Evolutionary conservation across 148 eudicot species (phyloP), one percentile per base, ranked within the genome.

Genomic region (Camellia lanceoleosa): DNA sequence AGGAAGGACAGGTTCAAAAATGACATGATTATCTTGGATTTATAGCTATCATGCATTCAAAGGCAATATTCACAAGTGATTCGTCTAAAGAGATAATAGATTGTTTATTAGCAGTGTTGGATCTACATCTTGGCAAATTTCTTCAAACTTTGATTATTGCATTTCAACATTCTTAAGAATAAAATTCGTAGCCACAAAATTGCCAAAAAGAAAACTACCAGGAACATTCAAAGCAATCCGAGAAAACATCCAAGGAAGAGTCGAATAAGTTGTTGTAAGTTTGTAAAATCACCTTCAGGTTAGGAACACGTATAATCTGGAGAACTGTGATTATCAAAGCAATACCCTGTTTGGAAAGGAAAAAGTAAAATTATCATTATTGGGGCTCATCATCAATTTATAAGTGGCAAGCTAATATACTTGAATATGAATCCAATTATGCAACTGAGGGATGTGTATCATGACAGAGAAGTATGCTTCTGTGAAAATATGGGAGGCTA

Each of bases 311-410:
- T 11, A 97, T 85, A 46, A 97, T 94, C 91, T 97, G 99, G 85
- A 97, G 97, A 83, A 97, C 99, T 12, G 97, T 94, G 82, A 94
- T 90, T 73, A 97, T 94, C 87, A 97, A 87, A 59, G 99, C 92
- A 80, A 97, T 97, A 55, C 99, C 99, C 99, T 97, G 95, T 77
- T 69, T 54, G 61, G 80, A 74, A 67, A 68, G 63, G 71, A 81
- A 63, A 68, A 77, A 14, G 54, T n/a, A 44, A 67, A 70, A 59
- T 60, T 46, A 68, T 74, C 49, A 58, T 52, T 58, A 80, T 73
- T 20, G 63, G 30, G 46, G 51, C 49, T 23, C 20, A 61, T 54
- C 70, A 61, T 51, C 62, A 5, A 20, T 75, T 71, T 60, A 77
- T 4, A 62, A 70, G 70, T 46, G 51, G 46, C 59, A n/a, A 19